Evolutionary conservation across 768 basidiomycete species (phyloP).

Genomic region (Mycena galericulata): DNA sequence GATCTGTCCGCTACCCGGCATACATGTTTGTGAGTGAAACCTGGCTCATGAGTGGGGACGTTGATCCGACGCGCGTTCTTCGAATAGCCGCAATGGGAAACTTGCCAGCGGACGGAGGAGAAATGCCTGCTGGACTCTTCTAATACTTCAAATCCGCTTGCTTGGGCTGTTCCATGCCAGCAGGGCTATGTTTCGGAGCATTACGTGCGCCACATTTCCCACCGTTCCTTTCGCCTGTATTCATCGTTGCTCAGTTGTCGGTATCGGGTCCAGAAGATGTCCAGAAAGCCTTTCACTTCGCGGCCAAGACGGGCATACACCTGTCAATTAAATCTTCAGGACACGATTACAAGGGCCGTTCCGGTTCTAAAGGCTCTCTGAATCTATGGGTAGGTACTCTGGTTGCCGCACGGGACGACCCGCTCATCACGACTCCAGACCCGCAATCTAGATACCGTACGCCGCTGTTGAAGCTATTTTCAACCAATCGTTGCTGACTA

Average conservation of each 20-base stretch:
- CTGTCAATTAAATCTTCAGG: conserved; percentile 45
- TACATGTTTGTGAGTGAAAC: conserved; percentile 44
- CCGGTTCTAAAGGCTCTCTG: conserved; percentile 36
- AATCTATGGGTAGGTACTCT: conserved; percentile 37
- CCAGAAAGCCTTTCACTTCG: conserved; percentile 38
- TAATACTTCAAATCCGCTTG: conserved; percentile 34
- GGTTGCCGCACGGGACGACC: conserved; percentile 31
- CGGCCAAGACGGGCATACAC: conserved; percentile 31
- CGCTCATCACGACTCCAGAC: conserved; percentile 24
- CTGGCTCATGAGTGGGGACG: not conserved
- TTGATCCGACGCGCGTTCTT: not conserved
- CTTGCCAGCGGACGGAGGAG: conserved; percentile 44
- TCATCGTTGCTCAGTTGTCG: not conserved
- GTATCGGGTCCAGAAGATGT: conserved; percentile 44
- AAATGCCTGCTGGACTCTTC: conserved; percentile 46
- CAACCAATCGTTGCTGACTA: not conserved
- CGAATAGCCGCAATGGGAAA: conserved; percentile 51
- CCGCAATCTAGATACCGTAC: conserved; percentile 1
- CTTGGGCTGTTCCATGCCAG: conserved; percentile 27
- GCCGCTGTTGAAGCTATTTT: not conserved
- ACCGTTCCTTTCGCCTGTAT: not conserved
- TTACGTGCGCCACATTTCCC: conserved; percentile 30
- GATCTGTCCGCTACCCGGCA: conserved; percentile 40
- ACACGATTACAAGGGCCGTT: conserved; percentile 44
- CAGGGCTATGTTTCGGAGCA: conserved; percentile 37